phyloP scores from a whole-genome alignment of 1,284 basidiomycete species.

The Tilletia walkeri region DNA sequence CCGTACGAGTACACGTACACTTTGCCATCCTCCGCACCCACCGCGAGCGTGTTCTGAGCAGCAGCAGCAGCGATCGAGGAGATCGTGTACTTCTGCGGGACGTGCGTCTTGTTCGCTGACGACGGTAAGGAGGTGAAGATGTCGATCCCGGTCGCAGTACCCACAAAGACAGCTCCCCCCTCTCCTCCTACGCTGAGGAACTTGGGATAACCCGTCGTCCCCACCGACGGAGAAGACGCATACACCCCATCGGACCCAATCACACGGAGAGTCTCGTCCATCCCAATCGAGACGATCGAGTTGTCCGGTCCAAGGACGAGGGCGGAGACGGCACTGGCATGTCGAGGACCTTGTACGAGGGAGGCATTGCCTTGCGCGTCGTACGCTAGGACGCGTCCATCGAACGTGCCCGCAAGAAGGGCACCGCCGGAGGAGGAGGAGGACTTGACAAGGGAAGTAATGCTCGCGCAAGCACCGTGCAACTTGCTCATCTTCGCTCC shows the following conservation, averaged over 20 bases:
- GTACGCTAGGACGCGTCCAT: constrained; percentile 75
- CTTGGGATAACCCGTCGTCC: constrained; percentile 10
- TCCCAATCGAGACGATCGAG: constrained; percentile 28
- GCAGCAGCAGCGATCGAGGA: constrained; percentile 60
- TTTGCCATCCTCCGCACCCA: constrained; percentile 64
- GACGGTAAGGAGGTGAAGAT: constrained; percentile 49
- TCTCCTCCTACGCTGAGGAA: constrained; percentile 22
- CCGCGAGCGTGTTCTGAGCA: constrained; percentile 63
- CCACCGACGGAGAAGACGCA: constrained; percentile 3
- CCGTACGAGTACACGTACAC: constrained; percentile 39
- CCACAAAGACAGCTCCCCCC: constrained; percentile 64
- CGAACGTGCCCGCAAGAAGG: constrained; percentile 62
- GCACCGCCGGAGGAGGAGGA: constrained; percentile 22
- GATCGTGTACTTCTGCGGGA: constrained; percentile 30
- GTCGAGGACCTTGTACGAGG: constrained; percentile 64
- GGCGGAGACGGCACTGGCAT: constrained; percentile 71
- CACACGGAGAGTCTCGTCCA: constrained; percentile 41
- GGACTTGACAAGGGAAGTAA: constrained; percentile 30
- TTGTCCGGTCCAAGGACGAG: constrained; percentile 56
- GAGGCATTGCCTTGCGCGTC: constrained; percentile 48
- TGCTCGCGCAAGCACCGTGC: constrained; percentile 35
- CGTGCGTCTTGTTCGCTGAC: constrained; percentile 26
- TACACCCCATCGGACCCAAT: constrained; percentile 25
- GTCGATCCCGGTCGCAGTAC: constrained; percentile 68
- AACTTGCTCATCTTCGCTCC: constrained; percentile 25